phyloP scores from a whole-genome alignment of 768 basidiomycete genomes.

The Boletus sp. region DNA sequence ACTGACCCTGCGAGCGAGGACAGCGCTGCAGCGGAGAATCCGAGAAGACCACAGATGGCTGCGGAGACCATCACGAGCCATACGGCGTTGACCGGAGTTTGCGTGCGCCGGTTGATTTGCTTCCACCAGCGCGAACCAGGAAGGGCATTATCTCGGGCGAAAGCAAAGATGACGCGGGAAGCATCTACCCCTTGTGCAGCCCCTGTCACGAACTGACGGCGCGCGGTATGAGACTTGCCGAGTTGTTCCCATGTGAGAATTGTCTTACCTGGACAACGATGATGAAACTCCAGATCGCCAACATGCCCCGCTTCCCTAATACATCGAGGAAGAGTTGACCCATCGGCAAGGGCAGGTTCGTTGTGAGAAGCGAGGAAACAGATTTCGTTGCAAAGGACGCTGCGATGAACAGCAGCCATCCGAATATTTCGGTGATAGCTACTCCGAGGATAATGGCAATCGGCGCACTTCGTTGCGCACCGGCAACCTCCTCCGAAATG shows the following conservation, averaged over 20 bases:
- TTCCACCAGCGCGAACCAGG: slow-evolving; percentile 75
- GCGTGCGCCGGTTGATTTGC: slow-evolving; percentile 52
- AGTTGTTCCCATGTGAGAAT: no score
- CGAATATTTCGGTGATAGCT: slow-evolving; percentile 54
- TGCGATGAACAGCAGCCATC: slow-evolving; percentile 65
- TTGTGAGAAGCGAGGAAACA: slow-evolving; percentile 46
- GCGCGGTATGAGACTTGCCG: neutral
- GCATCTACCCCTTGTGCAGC: slow-evolving; percentile 76
- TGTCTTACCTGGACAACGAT: slow-evolving; percentile 55
- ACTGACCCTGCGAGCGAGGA: slow-evolving; percentile 66
- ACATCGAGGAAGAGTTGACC: slow-evolving; percentile 67
- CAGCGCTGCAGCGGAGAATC: slow-evolving; percentile 63
- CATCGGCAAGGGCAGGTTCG: slow-evolving; percentile 62
- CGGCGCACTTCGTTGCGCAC: slow-evolving; percentile 62
- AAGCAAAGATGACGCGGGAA: slow-evolving; percentile 73
- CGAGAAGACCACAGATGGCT: slow-evolving; percentile 59
- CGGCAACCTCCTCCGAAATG: slow-evolving; percentile 69
- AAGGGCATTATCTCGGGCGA: slow-evolving; percentile 70
- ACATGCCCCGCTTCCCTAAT: slow-evolving; percentile 68
- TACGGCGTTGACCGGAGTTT: slow-evolving; percentile 73
- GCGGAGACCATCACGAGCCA: slow-evolving; percentile 66
- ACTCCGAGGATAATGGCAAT: slow-evolving; percentile 69
- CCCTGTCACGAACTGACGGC: slow-evolving; percentile 60
- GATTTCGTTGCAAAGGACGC: slow-evolving; percentile 64
- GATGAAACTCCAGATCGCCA: slow-evolving; percentile 68